Evolutionary conservation across 352 stramenopile genomes (phyloP).

Genomic region (Pythium periplocum): DNA sequence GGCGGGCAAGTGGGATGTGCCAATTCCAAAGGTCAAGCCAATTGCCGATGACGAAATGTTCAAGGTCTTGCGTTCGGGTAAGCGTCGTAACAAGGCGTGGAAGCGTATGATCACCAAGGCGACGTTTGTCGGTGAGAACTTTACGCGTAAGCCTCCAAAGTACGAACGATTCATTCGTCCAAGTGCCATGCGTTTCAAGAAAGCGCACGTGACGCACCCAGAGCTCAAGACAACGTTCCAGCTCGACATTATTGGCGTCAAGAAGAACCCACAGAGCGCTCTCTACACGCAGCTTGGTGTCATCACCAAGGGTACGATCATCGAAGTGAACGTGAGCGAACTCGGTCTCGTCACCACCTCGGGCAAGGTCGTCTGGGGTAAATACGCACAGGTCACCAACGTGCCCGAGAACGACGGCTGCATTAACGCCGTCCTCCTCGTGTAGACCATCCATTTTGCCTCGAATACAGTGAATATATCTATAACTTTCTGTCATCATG

Average conservation of each 20-base stretch:
- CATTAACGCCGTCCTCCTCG: slow-evolving; percentile 98
- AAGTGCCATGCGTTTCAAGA: slow-evolving; percentile 98
- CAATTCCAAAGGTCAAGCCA: slow-evolving; percentile 97
- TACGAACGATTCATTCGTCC: slow-evolving; percentile 99
- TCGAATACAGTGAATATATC: no score
- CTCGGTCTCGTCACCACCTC: slow-evolving; percentile 98
- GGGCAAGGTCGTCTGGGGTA: slow-evolving; percentile 99
- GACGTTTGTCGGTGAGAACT: slow-evolving; percentile 99
- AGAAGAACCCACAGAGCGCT: slow-evolving; percentile 98
- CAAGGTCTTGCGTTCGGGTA: slow-evolving; percentile 97
- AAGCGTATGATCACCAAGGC: slow-evolving; percentile 90
- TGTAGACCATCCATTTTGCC: slow-evolving; percentile 58
- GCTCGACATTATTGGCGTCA: slow-evolving; percentile 99
- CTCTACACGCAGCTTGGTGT: slow-evolving; percentile 98
- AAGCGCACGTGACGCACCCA: slow-evolving; percentile 99
- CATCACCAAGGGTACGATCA: slow-evolving; percentile 99
- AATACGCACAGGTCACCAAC: slow-evolving; percentile 99
- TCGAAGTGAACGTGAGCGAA: slow-evolving; percentile 99
- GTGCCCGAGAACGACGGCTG: slow-evolving; percentile 99
- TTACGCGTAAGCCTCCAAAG: slow-evolving; percentile 99
- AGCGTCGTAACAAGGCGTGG: slow-evolving; percentile 93
- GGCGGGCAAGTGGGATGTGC: slow-evolving; percentile 99
- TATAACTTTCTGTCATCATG: no score
- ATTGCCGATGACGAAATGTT: slow-evolving; percentile 99
- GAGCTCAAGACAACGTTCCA: slow-evolving; percentile 99